phyloP scores from a whole-genome alignment of 371 early-diverging fungal genomes.

The Circinella umbellata region DNA sequence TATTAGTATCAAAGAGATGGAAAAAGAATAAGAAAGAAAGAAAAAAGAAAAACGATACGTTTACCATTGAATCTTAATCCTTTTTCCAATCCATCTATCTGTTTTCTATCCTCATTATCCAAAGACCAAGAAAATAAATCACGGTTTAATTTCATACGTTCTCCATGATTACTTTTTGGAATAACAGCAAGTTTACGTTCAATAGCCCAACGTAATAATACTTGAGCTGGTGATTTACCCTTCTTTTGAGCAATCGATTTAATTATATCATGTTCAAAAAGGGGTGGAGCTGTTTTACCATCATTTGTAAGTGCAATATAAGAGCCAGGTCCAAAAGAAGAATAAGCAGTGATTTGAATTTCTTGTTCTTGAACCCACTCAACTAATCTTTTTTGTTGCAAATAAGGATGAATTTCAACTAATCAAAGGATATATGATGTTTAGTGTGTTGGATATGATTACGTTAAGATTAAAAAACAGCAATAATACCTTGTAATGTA shows the following conservation, averaged over 20 bases:
- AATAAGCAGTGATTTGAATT: constrained; percentile 53
- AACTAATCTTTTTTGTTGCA: constrained; percentile 55
- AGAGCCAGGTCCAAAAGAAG: constrained; percentile 46
- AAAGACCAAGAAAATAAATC: constrained; percentile 32
- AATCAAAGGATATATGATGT: constrained; percentile 30
- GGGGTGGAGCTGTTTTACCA: constrained; percentile 22
- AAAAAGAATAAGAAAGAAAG: no score
- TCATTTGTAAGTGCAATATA: constrained; percentile 29
- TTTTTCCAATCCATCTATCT: constrained; percentile 22
- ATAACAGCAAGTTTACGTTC: constrained; percentile 58
- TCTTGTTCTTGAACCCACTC: constrained; percentile 37
- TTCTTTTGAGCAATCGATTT: constrained; percentile 42
- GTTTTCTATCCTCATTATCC: constrained; percentile 21
- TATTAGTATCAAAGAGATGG: no score
- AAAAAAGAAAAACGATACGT: not conserved
- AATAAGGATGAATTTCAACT: constrained; percentile 67
- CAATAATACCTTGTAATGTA: constrained; percentile 34
- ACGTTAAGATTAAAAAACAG: no score
- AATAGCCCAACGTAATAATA: constrained; percentile 58
- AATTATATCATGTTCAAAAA: constrained; percentile 37
- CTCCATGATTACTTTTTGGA: constrained; percentile 59
- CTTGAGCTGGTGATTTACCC: constrained; percentile 45
- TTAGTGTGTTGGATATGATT: not conserved
- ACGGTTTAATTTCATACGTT: constrained; percentile 45
- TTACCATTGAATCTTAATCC: constrained; percentile 30